Evolutionary conservation across 2,329 filamentous ascomycete species (phyloP), one percentile per base, ranked within the genome.

Genomic region (Daldinia sp.): DNA sequence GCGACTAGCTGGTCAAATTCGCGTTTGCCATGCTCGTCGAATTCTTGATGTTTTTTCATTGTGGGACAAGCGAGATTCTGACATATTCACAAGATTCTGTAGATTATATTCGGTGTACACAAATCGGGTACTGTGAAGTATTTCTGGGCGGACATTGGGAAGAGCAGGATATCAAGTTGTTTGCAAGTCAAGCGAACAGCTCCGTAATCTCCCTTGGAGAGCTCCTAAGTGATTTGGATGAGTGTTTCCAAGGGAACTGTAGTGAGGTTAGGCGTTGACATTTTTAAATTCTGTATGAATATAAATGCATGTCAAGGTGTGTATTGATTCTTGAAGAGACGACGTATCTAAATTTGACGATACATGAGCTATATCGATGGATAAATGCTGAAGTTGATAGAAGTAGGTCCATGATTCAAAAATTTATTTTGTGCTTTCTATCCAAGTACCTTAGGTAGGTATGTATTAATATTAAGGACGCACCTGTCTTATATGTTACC

Each of bases 81-180:
- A 65, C 35, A 69, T 63, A n/a, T 67, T 52, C 9, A 67, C 21
- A 29, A 82, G 70, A 1, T 75, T 73, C 48, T 79, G 75, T 3
- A 84, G 71, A 56, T 86, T 89, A 64, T 78, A 73, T 23, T 83
- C 76, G 2, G 81, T 83, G 53, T 88, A 71, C 85, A 88, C 87
- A 74, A 89, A 90, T 70, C 89, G 86, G 70, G 83, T 85, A 70
- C 84, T 85, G 76, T 78, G 75, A 90, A 90, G 77, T 87, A 90
- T 62, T 87, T 85, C 34, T 78, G 77, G 19, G 82, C 79, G 68
- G 90, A 90, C 35, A 77, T 79, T 52, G 79, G 77, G 72, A 85
- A 85, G 3, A 89, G 76, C 1, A 79, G 76, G 35, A 74, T 74
- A 69, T 90, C 86, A 17, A 87, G 71, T 7, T 78, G 72, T 59